Evolutionary conservation across 1,139 yeast genomes (phyloP).

Genomic region (Geotrichum phurueaensis): DNA sequence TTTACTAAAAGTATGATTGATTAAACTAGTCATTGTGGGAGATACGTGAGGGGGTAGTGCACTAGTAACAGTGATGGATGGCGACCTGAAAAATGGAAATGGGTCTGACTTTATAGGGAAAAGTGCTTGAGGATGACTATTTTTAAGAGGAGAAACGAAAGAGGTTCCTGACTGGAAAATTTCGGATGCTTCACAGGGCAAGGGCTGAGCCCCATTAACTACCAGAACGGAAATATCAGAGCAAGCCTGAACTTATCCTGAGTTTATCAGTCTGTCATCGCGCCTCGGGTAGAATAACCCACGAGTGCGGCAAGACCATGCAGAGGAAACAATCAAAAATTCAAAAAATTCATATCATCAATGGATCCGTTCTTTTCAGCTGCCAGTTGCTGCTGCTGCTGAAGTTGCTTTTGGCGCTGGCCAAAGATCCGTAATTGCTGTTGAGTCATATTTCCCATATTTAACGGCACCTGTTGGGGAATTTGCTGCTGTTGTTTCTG

Average conservation of each 20-base stretch:
- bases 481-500: conserved; percentile 9
- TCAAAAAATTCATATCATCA: not conserved
- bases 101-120: not conserved
- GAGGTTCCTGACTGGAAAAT: not conserved
- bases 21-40: conserved; percentile 53
- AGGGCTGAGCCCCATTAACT: not conserved
- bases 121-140: not conserved
- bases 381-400: conserved; percentile 15
- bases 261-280: conserved; percentile 3
- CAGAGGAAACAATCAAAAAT: conserved; percentile 9
- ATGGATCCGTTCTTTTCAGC: conserved; percentile 13
- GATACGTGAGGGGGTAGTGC: not conserved
- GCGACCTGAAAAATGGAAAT: not conserved
- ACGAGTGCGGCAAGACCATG: not conserved
- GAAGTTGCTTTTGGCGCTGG: conserved; percentile 9
- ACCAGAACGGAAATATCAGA: not conserved
- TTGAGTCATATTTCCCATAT: not conserved
- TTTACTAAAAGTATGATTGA: conserved; percentile 64
- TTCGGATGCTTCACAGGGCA: conserved; percentile 6
- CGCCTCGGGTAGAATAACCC: not conserved
- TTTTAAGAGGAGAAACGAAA: not conserved
- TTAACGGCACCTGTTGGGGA: conserved; percentile 1
- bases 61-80: not conserved
- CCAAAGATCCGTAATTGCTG: conserved; percentile 7
- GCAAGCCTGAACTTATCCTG: conserved; percentile 1